Conservation (phyloP, 441 rosid genomes). For the Gossypium trilobum region DNA sequence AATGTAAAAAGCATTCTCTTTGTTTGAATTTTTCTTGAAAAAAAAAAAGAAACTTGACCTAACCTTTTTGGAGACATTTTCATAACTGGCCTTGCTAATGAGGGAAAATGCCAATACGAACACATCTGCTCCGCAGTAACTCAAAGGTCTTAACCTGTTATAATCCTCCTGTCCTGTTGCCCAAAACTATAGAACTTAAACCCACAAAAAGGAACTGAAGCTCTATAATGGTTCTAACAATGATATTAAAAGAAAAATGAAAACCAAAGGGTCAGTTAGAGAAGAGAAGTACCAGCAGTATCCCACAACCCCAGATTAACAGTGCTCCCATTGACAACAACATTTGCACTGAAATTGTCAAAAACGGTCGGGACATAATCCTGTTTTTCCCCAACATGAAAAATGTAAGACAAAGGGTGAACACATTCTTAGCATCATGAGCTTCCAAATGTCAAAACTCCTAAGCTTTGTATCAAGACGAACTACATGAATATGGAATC, state of each 20-base stretch:
- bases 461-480: not conserved
- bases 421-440: not conserved
- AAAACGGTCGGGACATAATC: slow-evolving; percentile 58
- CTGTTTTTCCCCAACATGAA: slow-evolving; percentile 26
- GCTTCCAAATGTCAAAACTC: not conserved
- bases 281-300: slow-evolving; percentile 43
- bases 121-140: slow-evolving; percentile 61
- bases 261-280: not conserved
- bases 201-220: not conserved
- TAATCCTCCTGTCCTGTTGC: slow-evolving; percentile 58
- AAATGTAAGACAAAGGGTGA: slow-evolving; percentile 6
- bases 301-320: slow-evolving; percentile 61
- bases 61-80: slow-evolving; percentile 60
- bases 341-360: slow-evolving; percentile 60
- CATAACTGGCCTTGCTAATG: slow-evolving; percentile 61
- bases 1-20: not conserved
- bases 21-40: slow-evolving; percentile 22
- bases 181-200: slow-evolving; percentile 9
- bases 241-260: not conserved
- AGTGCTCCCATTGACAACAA: slow-evolving; percentile 44
- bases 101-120: slow-evolving; percentile 57
- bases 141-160: slow-evolving; percentile 56
- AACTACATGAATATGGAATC: not conserved
- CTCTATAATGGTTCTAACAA: not conserved
- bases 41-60: not conserved